Conservation (phyloP, 176 grass and related monocot genomes). For the Oryza meyeriana region DNA sequence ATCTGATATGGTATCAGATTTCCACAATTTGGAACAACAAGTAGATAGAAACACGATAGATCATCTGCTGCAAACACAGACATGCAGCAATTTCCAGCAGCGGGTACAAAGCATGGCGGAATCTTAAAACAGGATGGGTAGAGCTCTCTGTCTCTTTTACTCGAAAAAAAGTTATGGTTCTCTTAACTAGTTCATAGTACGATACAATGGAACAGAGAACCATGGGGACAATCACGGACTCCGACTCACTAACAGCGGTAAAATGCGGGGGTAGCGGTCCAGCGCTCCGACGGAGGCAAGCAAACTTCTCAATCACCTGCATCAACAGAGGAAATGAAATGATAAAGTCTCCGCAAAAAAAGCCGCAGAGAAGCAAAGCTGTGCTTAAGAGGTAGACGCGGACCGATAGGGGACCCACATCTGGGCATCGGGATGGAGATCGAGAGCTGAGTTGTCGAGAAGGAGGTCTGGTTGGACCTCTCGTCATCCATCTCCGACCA, state of each 20-base stretch:
- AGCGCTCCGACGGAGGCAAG: neutral
- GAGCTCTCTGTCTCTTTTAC: neutral
- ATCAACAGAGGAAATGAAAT: neutral
- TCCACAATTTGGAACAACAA: neutral
- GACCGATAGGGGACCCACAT: slow-evolving; percentile 41
- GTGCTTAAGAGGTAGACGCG: neutral
- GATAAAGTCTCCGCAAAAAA: neutral
- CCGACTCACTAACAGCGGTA: neutral
- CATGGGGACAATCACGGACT: neutral
- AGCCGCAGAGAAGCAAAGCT: neutral
- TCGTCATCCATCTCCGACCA: slow-evolving; percentile 89
- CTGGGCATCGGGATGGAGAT: slow-evolving; percentile 87
- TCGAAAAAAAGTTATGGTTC: neutral
- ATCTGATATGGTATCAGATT: slow-evolving; percentile 1
- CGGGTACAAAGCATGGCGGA: slow-evolving; percentile 22
- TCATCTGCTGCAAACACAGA: slow-evolving; percentile 1
- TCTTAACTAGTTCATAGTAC: slow-evolving; percentile 34
- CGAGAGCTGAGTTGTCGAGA: slow-evolving; percentile 91
- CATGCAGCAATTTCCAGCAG: neutral
- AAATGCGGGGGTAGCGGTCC: neutral
- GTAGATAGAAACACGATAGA: neutral
- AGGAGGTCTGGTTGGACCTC: slow-evolving; percentile 64
- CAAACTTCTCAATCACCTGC: slow-evolving; percentile 44
- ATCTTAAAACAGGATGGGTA: neutral
- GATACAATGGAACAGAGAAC: neutral